These are phyloP conservation scores for Lactifluus hygrophoroides DNA, from an alignment of 768 basidiomycete genomes.

Conservation along the genomic window DNA sequence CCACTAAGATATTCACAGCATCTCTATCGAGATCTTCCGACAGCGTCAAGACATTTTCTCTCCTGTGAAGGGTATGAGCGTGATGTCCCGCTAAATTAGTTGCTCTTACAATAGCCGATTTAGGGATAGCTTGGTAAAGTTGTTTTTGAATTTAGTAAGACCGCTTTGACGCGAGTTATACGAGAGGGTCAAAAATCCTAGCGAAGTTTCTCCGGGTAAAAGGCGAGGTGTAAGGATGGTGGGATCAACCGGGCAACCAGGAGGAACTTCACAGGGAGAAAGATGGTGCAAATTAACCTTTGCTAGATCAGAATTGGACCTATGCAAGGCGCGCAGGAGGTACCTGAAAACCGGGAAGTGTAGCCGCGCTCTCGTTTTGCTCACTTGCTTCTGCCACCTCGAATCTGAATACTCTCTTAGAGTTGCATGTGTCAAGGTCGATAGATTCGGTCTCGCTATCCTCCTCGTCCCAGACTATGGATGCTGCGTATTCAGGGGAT, in stretches of 20 bases:
- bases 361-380: conserved; percentile 27
- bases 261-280: neutral
- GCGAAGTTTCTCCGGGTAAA: conserved; percentile 19
- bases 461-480: too few species aligned
- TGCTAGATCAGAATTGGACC: neutral
- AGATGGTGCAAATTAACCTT: neutral
- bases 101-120: neutral
- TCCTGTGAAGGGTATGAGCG: neutral
- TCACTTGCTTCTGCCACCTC: too few species aligned
- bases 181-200: conserved; percentile 15
- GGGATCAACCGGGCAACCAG: too few species aligned
- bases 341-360: too few species aligned
- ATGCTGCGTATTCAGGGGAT: too few species aligned
- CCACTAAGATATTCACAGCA: neutral
- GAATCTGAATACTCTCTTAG: too few species aligned
- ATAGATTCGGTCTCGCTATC: too few species aligned
- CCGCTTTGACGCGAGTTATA: neutral
- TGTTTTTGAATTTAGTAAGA: neutral
- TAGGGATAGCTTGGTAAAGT: neutral
- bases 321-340: neutral
- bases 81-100: fast-evolving
- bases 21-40: neutral
- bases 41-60: neutral
- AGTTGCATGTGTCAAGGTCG: too few species aligned
- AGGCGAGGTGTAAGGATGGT: too few species aligned